Conservation (phyloP, 768 basidiomycete species). For the Rhodotorula diobovata region DNA sequence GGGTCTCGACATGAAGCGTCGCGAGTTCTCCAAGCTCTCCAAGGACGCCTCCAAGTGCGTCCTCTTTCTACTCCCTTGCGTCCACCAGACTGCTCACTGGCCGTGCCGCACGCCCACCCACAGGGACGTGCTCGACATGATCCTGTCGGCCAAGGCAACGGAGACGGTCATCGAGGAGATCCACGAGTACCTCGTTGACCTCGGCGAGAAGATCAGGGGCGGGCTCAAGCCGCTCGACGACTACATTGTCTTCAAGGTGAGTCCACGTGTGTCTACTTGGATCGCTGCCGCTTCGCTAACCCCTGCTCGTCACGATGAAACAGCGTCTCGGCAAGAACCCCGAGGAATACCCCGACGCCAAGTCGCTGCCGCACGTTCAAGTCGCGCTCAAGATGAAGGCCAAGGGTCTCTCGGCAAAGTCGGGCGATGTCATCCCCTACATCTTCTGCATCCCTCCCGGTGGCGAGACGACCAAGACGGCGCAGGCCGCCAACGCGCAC, state of each 20-base stretch:
- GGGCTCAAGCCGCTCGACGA: slow-evolving; percentile 82
- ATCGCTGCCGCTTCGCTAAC: neutral
- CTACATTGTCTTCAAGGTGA: slow-evolving; percentile 88
- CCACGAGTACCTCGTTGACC: slow-evolving; percentile 76
- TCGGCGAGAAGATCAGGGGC: slow-evolving; percentile 71
- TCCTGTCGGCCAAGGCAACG: slow-evolving; percentile 79
- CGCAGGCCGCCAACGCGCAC: slow-evolving; percentile 82
- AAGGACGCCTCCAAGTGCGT: slow-evolving; percentile 88
- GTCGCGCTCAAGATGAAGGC: slow-evolving; percentile 87
- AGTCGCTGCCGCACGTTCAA: slow-evolving; percentile 92
- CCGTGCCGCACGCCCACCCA: neutral
- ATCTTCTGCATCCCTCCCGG: slow-evolving; percentile 74
- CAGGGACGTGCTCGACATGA: slow-evolving; percentile 83
- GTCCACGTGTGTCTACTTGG: too few species aligned
- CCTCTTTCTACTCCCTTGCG: neutral
- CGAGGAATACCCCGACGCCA: slow-evolving; percentile 92
- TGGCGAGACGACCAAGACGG: slow-evolving; percentile 63
- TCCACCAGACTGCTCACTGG: neutral
- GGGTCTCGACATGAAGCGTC: slow-evolving; percentile 96
- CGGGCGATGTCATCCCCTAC: slow-evolving; percentile 92
- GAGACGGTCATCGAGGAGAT: slow-evolving; percentile 85
- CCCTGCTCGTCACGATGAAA: neutral
- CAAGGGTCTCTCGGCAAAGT: slow-evolving; percentile 70
- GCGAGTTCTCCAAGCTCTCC: slow-evolving; percentile 88
- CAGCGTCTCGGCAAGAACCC: slow-evolving; percentile 95